Evolutionary conservation across 225 moss, liverwort and hornwort species (phyloP).

Genomic region (Marchantia polymorpha): DNA sequence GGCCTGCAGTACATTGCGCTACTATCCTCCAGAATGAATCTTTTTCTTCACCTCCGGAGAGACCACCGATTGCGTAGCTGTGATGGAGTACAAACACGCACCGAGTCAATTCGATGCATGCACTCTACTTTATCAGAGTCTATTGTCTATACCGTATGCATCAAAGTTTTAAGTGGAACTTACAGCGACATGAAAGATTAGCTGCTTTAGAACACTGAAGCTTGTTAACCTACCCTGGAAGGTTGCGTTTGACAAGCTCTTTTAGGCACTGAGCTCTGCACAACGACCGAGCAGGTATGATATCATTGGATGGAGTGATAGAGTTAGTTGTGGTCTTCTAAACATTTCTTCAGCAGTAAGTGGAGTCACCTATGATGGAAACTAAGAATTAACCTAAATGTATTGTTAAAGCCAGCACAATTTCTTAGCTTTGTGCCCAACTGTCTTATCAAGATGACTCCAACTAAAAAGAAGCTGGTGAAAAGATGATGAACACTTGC

Average conservation of each 20-base stretch:
- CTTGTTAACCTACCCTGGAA: constrained; percentile 65
- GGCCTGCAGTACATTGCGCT: constrained; percentile 80
- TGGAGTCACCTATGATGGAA: neutral
- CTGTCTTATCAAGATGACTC: too few relatives aligned
- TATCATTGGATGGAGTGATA: too few relatives aligned
- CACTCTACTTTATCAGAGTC: too few relatives aligned
- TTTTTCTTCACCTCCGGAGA: constrained; percentile 88
- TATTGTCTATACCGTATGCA: too few relatives aligned
- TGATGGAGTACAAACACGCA: neutral
- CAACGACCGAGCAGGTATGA: neutral
- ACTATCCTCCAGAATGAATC: constrained; percentile 89
- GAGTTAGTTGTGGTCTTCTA: neutral
- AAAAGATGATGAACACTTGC: too few relatives aligned
- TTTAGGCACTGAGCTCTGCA: constrained; percentile 75
- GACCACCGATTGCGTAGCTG: constrained; percentile 91
- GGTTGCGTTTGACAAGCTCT: constrained; percentile 86
- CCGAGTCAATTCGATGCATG: too few relatives aligned
- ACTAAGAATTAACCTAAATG: neutral
- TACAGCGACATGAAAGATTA: neutral
- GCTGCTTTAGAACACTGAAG: neutral
- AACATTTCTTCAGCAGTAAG: neutral
- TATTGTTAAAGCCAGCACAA: too few relatives aligned
- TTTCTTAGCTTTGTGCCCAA: too few relatives aligned
- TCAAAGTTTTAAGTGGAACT: neutral
- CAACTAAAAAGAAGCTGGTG: too few relatives aligned